Base-by-base conservation (phyloP, 345 rosid genomes). In the Populus ilicifolia region DNA sequence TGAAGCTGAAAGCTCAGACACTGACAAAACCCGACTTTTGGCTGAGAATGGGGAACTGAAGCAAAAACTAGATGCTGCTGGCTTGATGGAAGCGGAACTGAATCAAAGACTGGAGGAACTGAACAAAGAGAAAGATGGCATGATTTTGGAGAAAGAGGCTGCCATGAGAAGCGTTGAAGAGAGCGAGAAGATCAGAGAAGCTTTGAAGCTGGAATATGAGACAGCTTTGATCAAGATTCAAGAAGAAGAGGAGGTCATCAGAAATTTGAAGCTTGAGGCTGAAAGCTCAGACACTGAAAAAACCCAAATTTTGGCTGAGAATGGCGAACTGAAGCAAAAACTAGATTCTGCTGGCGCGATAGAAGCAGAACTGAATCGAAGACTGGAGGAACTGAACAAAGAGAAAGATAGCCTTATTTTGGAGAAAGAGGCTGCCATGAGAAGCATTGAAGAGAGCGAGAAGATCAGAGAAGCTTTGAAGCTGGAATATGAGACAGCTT, bases 201-300 rank as follows among this genome's bases (percentile, higher is more conserved):
- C 85, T 67, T 80, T 89, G 56, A 79, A 75, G 75, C 83, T 88
- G 70, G 92, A 89, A 70, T 79, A 87, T 80, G 81, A 75, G 76
- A 67, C 84, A 70, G 87, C 93, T 83, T 78, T 85, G 82, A 74
- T 74, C 86, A 89, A 88, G 87, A 74, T 84, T 46, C 84, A 83
- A 79, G 94, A 87, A 76, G 82, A 86, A 43, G 94, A 90, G 69
- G 91, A 81, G 61, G 78, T 72, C 52, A 73, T 74, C 79, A 70
- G 61, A 61, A 85, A 78, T 75, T 74, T 92, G 88, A 92, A 88
- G 85, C 86, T 84, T 72, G 91, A 90, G 80, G 78, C 52, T 72
- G 89, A 88, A 81, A 88, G 70, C 74, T 79, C 86, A 76, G 81
- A 80, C 61, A 81, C 35, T 38, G 91, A 87, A 72, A 89, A 82